Evolutionary conservation across 257 asterid species (phyloP), one percentile per base, ranked within the genome.

Genomic region (Nicotiana paniculata): DNA sequence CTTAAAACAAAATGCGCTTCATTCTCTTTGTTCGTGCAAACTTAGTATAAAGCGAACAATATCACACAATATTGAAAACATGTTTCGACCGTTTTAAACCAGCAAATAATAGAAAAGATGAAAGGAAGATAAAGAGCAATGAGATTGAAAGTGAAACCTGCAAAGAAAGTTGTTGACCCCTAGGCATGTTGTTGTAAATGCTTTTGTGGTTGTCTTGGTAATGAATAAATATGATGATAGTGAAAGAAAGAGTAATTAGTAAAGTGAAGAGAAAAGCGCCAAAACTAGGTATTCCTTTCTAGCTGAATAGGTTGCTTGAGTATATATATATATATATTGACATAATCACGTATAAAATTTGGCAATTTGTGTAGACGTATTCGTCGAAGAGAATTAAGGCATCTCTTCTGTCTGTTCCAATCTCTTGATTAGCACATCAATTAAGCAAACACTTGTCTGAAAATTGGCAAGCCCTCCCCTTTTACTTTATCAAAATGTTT

Each of bases 151-250:
- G 32, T 16, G 63, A 16, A 83, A 94, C 98, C 97, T 95, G 98
- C 68, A 95, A 86, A 32, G 98, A 93, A 85, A 93, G 93, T 11
- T 97, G 97, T 85, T 97, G 97, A 82, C 90, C 81, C 84, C 87
- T 90, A 69, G 93, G 91, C 97, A 93, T 93, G 82, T 83, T 84
- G 79, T 72, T 5, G 61, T 10, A 67, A 65, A 33, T 68, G 70
- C 33, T 54, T 11, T 61, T 72, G 15, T 81, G 77, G 54, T 69
- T 39, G 54, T 83, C 64, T 28, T 82, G 83, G 8, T 64, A 62
- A 72, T 77, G 59, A 64, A n/a, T 4, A 17, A 32, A 32, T 26
- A 69, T 9, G 70, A 64, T 81, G 90, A 82, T 86, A 57, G 75
- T 83, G 48, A 43, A 43, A 43, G 48, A 43, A 43, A 43, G 48